Conservation (phyloP, 352 stramenopile genomes). For the Heterotrichella gracilis region DNA sequence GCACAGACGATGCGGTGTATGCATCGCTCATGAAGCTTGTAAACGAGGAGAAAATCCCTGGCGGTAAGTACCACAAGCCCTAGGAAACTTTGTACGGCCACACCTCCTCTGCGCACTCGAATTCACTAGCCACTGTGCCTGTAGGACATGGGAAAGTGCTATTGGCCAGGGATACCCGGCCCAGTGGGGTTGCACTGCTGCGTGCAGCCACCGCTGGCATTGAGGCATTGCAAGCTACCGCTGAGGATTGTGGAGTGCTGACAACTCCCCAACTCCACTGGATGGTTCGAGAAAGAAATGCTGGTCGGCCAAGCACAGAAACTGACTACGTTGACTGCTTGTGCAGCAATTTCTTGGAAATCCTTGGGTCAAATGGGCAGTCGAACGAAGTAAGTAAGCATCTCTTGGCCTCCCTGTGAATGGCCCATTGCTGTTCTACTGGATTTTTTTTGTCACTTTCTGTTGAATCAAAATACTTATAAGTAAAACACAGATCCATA, state of each 20-base stretch:
- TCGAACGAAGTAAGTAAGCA: background rate
- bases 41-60: too few relatives aligned
- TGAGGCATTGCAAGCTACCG: slow-evolving; percentile 42
- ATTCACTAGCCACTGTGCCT: slow-evolving; percentile 33
- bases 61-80: too few relatives aligned
- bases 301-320: slow-evolving; percentile 27
- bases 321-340: slow-evolving; percentile 24
- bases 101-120: slow-evolving; percentile 41
- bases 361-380: background rate
- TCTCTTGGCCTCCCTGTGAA: background rate
- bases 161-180: slow-evolving; percentile 53
- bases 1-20: slow-evolving; percentile 33
- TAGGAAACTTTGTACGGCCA: slow-evolving; percentile 22
- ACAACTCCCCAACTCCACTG: slow-evolving; percentile 87
- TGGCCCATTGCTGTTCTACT: too few relatives aligned
- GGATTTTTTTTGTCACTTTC: too few relatives aligned
- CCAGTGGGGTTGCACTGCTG: slow-evolving; percentile 26
- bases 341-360: background rate
- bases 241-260: slow-evolving; percentile 67
- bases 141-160: too few relatives aligned
- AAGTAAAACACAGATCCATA: too few relatives aligned
- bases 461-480: too few relatives aligned
- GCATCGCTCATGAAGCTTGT: too few relatives aligned
- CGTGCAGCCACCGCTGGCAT: slow-evolving; percentile 46
- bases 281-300: slow-evolving; percentile 54